Base-by-base conservation (phyloP, 192 early-diverging fungal genomes). In the Geosiphon pyriformis region DNA sequence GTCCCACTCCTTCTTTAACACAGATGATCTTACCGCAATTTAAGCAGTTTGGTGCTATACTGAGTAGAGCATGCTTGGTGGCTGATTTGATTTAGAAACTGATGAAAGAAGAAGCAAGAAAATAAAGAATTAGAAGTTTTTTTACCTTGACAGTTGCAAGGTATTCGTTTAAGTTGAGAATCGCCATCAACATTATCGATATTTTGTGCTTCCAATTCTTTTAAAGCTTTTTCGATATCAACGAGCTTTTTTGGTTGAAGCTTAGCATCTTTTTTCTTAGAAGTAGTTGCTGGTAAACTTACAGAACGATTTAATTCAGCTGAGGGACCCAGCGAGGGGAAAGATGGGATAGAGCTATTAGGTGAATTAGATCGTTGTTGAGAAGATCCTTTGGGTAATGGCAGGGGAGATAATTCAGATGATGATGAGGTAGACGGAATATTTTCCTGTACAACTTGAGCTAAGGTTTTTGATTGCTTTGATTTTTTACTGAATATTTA, bases 1-100 rank as follows among this genome's bases (percentile, higher is more conserved):
- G 82, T 0, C 83, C 83, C 0, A 74, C 68, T 1, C 82, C 82
- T 47, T 85, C 83, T 25, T 70, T 55, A 3, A 67, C 65, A 59
- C 83, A 85, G 17, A 85, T 83, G 52, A 85, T 85, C 61, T 83
- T 83, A 2, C 83, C 83, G 68, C 83, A 85, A 51, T 61, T 80
- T 18, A 85, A 60, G 59, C 82, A 84, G 37, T 84, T 84, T 1
- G 82, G 82, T 26, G 80, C 80, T 59, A 80, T 77, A 0, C 72
- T 78, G 11, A 83, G 65, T 31, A 85, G 54, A 26, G 72, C 68
- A 69, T 85, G 83, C 42, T 78, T 79, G 0, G 80, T 83, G 4
- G 83, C 83, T 83, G 62, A 56, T 15, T 12, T 32, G 48, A 23
- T 67, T 7, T 70, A 10, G 11, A 49, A 54, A 12, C 20, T 23